Conservation (phyloP, 2,329 filamentous ascomycete species). For the Cercospora zeae-maydis region DNA sequence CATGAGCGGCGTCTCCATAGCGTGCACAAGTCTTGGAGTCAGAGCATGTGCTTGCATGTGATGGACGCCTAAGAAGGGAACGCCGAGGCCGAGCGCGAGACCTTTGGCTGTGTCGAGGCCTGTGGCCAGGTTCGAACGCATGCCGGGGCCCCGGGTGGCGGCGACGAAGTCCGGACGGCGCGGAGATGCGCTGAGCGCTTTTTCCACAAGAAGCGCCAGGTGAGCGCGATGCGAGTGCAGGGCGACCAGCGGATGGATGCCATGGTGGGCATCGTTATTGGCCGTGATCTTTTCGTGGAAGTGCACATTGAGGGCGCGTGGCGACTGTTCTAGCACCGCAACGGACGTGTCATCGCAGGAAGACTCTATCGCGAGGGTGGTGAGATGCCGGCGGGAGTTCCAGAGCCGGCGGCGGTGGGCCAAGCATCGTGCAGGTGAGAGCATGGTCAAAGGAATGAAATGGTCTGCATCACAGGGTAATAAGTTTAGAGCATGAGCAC, state of each 20-base stretch:
- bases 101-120: conserved; percentile 86
- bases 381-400: conserved; percentile 29
- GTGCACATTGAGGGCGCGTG: conserved; percentile 40
- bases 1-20: conserved; percentile 11
- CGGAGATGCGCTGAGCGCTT: conserved; percentile 43
- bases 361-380: conserved; percentile 70
- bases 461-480: too few species aligned
- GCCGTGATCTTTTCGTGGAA: conserved; percentile 81
- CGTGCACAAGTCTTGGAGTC: conserved; percentile 66
- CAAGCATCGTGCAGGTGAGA: neutral
- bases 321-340: conserved; percentile 57
- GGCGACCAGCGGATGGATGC: conserved; percentile 75
- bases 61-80: conserved; percentile 81
- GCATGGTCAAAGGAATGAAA: neutral
- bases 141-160: conserved; percentile 86
- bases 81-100: conserved; percentile 74
- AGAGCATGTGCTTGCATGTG: conserved; percentile 98
- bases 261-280: conserved; percentile 69
- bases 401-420: neutral
- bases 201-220: conserved; percentile 64
- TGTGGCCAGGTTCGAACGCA: conserved; percentile 71
- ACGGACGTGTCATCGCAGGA: conserved; percentile 94
- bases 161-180: conserved; percentile 73
- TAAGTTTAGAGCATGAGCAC: too few species aligned
- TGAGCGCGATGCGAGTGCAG: conserved; percentile 70